Evolutionary conservation across 345 rosid genomes (phyloP), one percentile per base, ranked within the genome.

Genomic region (Rhodomyrtus tomentosa): DNA sequence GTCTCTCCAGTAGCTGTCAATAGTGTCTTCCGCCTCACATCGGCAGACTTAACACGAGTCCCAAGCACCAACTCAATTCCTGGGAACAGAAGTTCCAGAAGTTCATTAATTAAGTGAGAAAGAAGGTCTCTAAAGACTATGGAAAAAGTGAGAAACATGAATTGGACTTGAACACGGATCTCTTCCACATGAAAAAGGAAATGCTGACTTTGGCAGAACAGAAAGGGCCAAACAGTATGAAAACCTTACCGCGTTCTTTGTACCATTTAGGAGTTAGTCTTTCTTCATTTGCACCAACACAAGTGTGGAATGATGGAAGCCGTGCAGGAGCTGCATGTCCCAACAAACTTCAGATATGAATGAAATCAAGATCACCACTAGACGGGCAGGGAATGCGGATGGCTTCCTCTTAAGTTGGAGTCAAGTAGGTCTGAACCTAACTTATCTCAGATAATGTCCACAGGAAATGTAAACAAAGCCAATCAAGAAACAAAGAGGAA

Each of bases 241-340:
- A 55, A 73, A 79, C 50, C 83, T 90, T 93, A 97, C 99, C 99
- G 86, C 92, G 93, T 68, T 95, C 96, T 88, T 94, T 93, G 89
- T 97, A 97, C 99, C 99, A 95, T 87, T 95, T 95, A 21, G 93
- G 93, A 55, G 98, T 94, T 48, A 95, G 89, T 87, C 92, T 95
- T 91, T 97, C 99, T 88, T 95, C 99, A 85, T 93, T 90, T 84
- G 93, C 94, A 88, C 96, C 99, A 84, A 97, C 98, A 88, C 99
- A 95, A 80, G 99, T 97, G 92, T 95, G 99, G 90, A 97, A 97
- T 82, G 98, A 89, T 89, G 99, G 99, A 89, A 97, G 98, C 81
- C 98, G 90, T 49, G 98, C 91, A 51, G 99, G 96, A 88, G 90
- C 98, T 95, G 95, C 91, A 90, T 42, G 59, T 91, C 62, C 68